These are phyloP conservation scores for Phytophthora pisi DNA, from an alignment of 352 stramenopile genomes.

Conservation along the genomic window DNA sequence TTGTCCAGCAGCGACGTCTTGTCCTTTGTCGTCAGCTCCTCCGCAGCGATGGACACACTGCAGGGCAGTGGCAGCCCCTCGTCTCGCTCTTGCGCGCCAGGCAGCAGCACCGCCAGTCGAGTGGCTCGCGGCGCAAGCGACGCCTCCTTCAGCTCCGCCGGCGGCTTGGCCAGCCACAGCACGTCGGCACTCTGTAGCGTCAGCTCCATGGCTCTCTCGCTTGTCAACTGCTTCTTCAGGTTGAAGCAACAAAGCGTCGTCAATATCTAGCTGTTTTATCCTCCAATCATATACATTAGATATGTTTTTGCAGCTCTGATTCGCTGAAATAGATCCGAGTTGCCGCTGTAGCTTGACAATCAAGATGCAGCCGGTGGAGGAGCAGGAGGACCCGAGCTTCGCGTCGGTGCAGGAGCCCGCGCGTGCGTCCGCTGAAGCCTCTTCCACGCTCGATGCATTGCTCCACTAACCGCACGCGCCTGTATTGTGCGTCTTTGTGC, in stretches of 20 bases:
- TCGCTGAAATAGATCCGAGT: constrained; percentile 13
- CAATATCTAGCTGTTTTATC: constrained; percentile 3
- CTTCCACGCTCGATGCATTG: not conserved
- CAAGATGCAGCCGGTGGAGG: constrained; percentile 41
- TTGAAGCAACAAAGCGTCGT: constrained; percentile 22
- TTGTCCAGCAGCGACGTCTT: constrained; percentile 43
- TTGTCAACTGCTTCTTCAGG: constrained; percentile 1
- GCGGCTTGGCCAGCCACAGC: constrained; percentile 35
- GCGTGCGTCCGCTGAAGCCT: constrained; percentile 26
- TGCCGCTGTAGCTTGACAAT: constrained; percentile 7
- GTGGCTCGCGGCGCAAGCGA: constrained; percentile 4
- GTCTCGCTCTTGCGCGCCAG: constrained; percentile 11
- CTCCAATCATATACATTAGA: constrained; percentile 2
- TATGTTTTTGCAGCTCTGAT: constrained; percentile 3
- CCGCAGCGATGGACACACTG: constrained; percentile 36
- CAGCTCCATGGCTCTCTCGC: constrained; percentile 39
- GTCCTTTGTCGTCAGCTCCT: constrained; percentile 35
- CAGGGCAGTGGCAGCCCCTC: constrained; percentile 43
- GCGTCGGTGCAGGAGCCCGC: constrained; percentile 34
- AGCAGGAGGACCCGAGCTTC: constrained; percentile 47
- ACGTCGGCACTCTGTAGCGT: constrained; percentile 34
- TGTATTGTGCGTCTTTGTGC: not conserved
- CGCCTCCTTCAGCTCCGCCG: constrained; percentile 10
- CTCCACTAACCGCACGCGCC: constrained; percentile 2
- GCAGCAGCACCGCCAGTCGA: constrained; percentile 26